Evolutionary conservation across 164 flowering plant genomes (phyloP).

Genomic region (Liquidambar formosana): DNA sequence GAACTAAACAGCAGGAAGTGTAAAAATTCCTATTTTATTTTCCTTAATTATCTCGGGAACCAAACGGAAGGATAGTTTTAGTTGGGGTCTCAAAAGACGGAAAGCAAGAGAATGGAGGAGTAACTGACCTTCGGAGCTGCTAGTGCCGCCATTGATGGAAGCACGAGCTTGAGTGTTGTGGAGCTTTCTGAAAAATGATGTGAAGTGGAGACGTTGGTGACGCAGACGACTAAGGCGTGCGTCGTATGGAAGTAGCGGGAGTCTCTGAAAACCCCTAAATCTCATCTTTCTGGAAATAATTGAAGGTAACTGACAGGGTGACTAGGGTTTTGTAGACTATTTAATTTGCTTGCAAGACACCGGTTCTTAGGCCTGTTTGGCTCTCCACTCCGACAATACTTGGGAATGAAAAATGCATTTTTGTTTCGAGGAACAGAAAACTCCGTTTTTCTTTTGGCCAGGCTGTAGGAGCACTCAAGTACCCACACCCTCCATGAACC

Average conservation of each 20-base stretch:
- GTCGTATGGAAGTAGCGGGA: constrained; percentile 15
- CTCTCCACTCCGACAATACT: too few species aligned
- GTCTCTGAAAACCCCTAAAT: constrained; percentile 21
- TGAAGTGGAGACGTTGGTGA: constrained; percentile 25
- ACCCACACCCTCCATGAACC: too few species aligned
- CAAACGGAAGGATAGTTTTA: not conserved
- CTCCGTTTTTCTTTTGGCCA: too few species aligned
- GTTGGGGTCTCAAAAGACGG: not conserved
- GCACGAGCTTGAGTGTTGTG: constrained; percentile 34
- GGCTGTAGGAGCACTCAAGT: too few species aligned
- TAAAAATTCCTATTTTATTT: not conserved
- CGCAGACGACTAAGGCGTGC: constrained; percentile 7
- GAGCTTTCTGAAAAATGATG: constrained; percentile 33
- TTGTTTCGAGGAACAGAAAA: too few species aligned
- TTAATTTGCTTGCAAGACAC: too few species aligned
- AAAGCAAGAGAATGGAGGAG: not conserved
- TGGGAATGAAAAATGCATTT: too few species aligned
- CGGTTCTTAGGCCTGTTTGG: too few species aligned
- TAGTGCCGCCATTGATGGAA: constrained; percentile 43
- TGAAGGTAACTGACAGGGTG: too few species aligned
- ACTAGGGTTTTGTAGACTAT: too few species aligned
- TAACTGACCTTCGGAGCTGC: constrained; percentile 44
- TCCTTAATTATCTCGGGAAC: constrained; percentile 11
- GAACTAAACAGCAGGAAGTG: not conserved
- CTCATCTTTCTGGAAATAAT: constrained; percentile 25